Evolutionary conservation across 305 asterid genomes (phyloP).

Genomic region (Solanum chacoense): DNA sequence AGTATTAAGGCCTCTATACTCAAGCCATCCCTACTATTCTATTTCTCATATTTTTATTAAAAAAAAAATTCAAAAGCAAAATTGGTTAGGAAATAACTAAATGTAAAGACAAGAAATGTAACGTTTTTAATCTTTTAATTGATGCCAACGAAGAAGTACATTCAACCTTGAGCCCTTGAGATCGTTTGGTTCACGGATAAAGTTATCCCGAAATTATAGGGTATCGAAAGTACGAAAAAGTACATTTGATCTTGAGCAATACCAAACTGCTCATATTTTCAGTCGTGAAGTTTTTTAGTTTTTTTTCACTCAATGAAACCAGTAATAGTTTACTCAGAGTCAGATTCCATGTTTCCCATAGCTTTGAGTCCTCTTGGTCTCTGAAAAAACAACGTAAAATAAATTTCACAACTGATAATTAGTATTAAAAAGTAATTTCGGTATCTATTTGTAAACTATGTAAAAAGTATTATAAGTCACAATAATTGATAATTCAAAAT

Average conservation of each 20-base stretch:
- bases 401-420: not conserved
- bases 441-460: no score
- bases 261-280: not conserved
- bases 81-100: not conserved
- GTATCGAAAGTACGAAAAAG: not conserved
- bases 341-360: slow-evolving; percentile 87
- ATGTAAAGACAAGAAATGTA: not conserved
- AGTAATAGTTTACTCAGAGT: slow-evolving; percentile 43
- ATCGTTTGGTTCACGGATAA: not conserved
- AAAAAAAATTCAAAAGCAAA: not conserved
- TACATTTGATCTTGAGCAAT: not conserved
- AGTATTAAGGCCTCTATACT: no score
- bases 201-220: no score
- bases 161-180: not conserved
- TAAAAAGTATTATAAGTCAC: no score
- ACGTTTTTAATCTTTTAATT: not conserved
- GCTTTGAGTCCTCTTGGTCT: slow-evolving; percentile 91
- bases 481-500: no score
- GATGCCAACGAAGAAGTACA: not conserved
- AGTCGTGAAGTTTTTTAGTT: not conserved
- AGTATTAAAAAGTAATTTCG: not conserved
- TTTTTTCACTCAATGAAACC: not conserved
- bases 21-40: not conserved
- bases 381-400: slow-evolving; percentile 24
- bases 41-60: not conserved